These are phyloP conservation scores for Stellera chamaejasme DNA, from an alignment of 345 rosid species.

Conservation along the genomic window DNA sequence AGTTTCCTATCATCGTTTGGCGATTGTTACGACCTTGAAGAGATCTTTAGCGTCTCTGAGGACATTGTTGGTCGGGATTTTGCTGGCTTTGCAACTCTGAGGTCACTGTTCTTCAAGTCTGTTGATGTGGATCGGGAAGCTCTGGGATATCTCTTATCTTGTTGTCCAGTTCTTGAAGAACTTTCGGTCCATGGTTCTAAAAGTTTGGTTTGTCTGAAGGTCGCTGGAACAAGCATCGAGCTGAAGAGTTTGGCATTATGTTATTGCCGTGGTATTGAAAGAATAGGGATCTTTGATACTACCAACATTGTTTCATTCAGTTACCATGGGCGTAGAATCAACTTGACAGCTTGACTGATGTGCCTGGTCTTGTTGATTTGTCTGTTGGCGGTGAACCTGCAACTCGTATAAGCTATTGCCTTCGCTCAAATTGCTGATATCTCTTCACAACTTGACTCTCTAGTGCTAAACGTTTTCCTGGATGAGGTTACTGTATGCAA, in stretches of 20 bases:
- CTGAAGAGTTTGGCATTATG: background rate
- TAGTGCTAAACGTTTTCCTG: background rate
- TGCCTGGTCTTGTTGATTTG: background rate
- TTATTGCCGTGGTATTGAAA: background rate
- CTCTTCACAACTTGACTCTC: background rate
- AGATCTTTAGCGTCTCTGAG: background rate
- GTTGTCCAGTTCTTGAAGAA: slow-evolving; percentile 3
- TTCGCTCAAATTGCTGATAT: background rate
- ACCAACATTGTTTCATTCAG: background rate
- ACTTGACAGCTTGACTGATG: background rate
- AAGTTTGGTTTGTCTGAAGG: background rate
- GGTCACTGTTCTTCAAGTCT: background rate
- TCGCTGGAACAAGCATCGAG: background rate
- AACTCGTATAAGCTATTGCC: background rate
- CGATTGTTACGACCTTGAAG: background rate
- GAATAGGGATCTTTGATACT: background rate
- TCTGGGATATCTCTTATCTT: background rate
- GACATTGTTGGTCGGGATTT: background rate
- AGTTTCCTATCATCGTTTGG: background rate
- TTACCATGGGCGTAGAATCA: background rate
- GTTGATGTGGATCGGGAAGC: background rate
- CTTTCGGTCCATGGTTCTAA: background rate
- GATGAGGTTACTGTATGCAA: background rate
- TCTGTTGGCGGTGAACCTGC: background rate
- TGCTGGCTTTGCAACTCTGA: background rate